Evolutionary conservation across 352 stramenopile genomes (phyloP), one percentile per base, ranked within the genome.

Genomic region (Pseudoperonospora humuli): DNA sequence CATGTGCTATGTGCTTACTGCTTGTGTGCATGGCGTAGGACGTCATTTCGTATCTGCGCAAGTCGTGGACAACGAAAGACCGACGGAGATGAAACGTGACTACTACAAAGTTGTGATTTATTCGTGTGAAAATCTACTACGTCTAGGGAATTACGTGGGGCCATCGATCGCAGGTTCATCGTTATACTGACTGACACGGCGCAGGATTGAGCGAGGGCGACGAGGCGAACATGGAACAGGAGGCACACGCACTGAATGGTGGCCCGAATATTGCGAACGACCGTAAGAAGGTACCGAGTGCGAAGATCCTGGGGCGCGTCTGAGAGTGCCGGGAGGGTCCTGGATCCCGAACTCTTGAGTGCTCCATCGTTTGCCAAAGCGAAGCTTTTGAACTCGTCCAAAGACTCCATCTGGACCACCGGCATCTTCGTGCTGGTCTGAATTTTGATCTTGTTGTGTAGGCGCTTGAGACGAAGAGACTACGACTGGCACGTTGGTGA

Each of bases 321-420:
- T 50, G 23, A 65, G 26, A 7, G 46, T 39, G 6, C 39, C 48
- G 40, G 58, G 56, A 8, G 65, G 54, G 8, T 73, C 50, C 26
- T 64, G 27, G 0, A 50, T 44, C 17, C 45, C 58, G 35, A 83
- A 87, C 50, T 86, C 61, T 40, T 64, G 62, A 4, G 64, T 57
- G 27, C 44, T 75, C 75, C 74, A 88, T 2, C 61, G 59, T 46
- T 77, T 67, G 9, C 64, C 50, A 42, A 90, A 90, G 17, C 64
- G 62, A 1, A 90, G 69, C 15, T 51, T 55, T 44, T 90, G 78
- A 11, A 23, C 25, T 8, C 78, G 59, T 19, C 75, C 78, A 40
- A 70, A 90, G 1, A 84, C 75, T 37, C 78, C 78, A 33, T 61
- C 48, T 24, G 60, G 48, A 1, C 70, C 67, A 20, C 67, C 70